Evolutionary conservation across 495 filamentous ascomycete species (phyloP).

Genomic region (Amphirosellinia nigrospora): DNA sequence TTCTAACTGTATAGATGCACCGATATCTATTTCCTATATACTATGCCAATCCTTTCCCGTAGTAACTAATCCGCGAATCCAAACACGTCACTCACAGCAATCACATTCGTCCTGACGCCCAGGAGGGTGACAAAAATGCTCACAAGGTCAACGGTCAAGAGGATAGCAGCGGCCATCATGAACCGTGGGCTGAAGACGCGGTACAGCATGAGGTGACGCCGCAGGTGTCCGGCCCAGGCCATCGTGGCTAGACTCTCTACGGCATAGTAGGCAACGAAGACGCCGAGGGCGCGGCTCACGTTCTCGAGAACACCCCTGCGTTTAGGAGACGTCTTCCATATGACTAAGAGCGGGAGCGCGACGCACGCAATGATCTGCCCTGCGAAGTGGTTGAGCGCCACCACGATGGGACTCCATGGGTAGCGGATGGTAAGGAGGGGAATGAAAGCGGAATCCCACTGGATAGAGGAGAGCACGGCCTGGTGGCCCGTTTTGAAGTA

Average conservation of each 20-base stretch:
- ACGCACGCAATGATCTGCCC: constrained; percentile 82
- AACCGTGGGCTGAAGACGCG: constrained; percentile 92
- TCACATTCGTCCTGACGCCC: constrained; percentile 72
- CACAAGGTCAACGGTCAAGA: constrained; percentile 80
- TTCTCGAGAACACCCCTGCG: constrained; percentile 67
- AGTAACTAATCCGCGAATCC: constrained; percentile 66
- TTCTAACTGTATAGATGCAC: background rate
- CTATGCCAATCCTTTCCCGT: background rate
- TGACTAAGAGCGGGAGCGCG: constrained; percentile 76
- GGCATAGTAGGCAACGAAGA: constrained; percentile 80
- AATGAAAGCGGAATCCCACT: constrained; percentile 98
- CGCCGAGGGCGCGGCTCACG: constrained; percentile 70
- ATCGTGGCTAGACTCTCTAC: constrained; percentile 82
- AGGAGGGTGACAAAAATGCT: constrained; percentile 68
- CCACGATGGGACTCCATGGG: constrained; percentile 83
- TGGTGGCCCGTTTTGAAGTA: constrained; percentile 99
- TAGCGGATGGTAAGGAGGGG: constrained; percentile 82
- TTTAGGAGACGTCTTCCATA: constrained; percentile 80
- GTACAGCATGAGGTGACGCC: constrained; percentile 95
- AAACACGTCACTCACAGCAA: constrained; percentile 87
- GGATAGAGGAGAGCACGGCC: constrained; percentile 83
- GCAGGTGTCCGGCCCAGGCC: constrained; percentile 83
- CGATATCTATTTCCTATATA: background rate
- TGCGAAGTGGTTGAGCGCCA: constrained; percentile 86
- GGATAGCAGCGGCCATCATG: constrained; percentile 76